A percentile compares a stretch with the other conserved stretches of the same genome.
Evolutionary conservation across 306 rosid species (phyloP).

Genomic region (Begonia masoniana): DNA sequence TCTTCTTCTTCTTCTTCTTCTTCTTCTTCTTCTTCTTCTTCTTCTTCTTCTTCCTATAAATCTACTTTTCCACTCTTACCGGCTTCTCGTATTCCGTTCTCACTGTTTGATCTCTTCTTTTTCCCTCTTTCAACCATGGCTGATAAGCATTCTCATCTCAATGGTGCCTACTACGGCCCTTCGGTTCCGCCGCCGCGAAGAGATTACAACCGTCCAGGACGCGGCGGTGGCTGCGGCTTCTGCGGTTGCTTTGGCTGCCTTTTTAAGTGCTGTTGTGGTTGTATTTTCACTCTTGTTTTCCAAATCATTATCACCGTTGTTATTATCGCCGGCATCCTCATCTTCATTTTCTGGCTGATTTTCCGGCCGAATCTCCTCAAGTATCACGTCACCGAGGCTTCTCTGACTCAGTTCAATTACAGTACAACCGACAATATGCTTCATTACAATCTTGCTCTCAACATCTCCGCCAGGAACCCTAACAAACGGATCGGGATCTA

Average conservation of each 20-base stretch:
- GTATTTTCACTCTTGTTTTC: conserved; percentile 15
- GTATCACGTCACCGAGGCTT: conserved; percentile 35
- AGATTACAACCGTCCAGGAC: conserved; percentile 23
- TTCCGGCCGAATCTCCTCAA: conserved; percentile 41
- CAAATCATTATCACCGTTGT: conserved; percentile 30
- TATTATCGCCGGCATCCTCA: conserved; percentile 1
- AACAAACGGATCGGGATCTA: conserved; percentile 35
- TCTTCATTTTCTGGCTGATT: conserved; percentile 31
- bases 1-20: neutral
- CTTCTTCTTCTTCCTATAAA: neutral
- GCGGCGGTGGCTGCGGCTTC: conserved; percentile 23
- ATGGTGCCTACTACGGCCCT: conserved; percentile 85
- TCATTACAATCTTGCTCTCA: conserved; percentile 28
- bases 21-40: neutral
- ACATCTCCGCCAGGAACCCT: conserved; percentile 47
- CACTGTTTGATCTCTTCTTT: neutral
- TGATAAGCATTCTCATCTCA: conserved; percentile 29
- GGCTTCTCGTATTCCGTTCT: neutral
- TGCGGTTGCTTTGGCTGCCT: conserved; percentile 11
- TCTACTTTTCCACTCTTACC: neutral
- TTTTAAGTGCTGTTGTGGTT: conserved; percentile 15
- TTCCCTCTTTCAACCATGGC: conserved; percentile 20
- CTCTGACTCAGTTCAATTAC: conserved; percentile 33
- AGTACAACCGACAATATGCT: conserved; percentile 21
- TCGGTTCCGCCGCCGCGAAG: conserved; percentile 42